These are phyloP conservation scores for Exophiala viscosa DNA, from an alignment of 2,329 filamentous ascomycete species.

Conservation along the genomic window DNA sequence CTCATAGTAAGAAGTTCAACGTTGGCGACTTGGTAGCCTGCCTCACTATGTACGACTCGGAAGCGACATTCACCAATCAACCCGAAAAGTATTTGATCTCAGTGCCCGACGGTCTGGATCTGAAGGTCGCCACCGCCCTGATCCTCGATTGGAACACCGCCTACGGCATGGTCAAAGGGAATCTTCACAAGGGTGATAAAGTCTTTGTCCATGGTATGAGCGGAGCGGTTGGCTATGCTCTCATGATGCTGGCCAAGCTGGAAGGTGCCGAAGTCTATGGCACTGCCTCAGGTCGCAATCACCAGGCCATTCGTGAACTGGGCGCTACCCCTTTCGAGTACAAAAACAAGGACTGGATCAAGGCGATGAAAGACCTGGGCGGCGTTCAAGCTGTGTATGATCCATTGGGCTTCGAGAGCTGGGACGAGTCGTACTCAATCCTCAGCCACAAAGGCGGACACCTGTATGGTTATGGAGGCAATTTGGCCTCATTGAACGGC, in stretches of 20 bases:
- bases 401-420: constrained; percentile 50
- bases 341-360: constrained; percentile 49
- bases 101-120: constrained; percentile 42
- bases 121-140: constrained; percentile 41
- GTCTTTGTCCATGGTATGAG: constrained; percentile 53
- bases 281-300: constrained; percentile 48
- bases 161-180: constrained; percentile 30
- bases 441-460: constrained; percentile 38
- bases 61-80: constrained; percentile 47
- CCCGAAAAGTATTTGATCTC: constrained; percentile 46
- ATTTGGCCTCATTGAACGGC: constrained; percentile 4
- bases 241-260: constrained; percentile 42
- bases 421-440: constrained; percentile 49
- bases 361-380: constrained; percentile 43
- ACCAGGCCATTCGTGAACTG: constrained; percentile 37
- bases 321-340: constrained; percentile 48
- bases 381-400: constrained; percentile 50
- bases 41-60: constrained; percentile 32
- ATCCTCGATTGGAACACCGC: constrained; percentile 44
- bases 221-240: constrained; percentile 48
- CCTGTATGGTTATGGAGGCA: constrained; percentile 6
- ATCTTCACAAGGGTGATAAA: constrained; percentile 42
- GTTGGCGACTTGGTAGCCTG: constrained; percentile 31
- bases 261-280: constrained; percentile 49
- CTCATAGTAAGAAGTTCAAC: constrained; percentile 31